Conservation (phyloP, 108 stramenopile species). For the Cyclotella kingstonii region DNA sequence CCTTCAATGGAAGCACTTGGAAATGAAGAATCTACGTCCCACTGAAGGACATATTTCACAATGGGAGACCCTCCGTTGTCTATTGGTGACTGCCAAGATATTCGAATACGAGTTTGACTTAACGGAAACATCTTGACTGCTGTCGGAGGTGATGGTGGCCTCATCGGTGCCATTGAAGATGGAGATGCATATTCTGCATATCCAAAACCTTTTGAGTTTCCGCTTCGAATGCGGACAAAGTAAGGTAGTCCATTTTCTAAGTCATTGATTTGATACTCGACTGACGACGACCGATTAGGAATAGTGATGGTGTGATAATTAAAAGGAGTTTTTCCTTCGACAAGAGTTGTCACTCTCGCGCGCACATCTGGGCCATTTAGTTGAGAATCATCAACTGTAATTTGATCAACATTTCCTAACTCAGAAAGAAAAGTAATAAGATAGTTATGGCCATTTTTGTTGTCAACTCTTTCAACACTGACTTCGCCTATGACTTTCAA, state of each 20-base stretch:
- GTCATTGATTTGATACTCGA: constrained; percentile 38
- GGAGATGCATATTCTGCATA: constrained; percentile 28
- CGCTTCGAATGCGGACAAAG: constrained; percentile 46
- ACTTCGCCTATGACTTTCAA: constrained; percentile 65
- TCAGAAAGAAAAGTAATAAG: constrained; percentile 71
- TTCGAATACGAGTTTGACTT: constrained; percentile 59
- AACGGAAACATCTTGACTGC: constrained; percentile 55
- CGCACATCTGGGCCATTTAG: constrained; percentile 70
- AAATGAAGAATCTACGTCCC: constrained; percentile 54
- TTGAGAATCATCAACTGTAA: constrained; percentile 59
- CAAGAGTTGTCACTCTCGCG: constrained; percentile 54
- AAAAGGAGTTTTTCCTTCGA: constrained; percentile 49
- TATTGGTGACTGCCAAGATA: constrained; percentile 58
- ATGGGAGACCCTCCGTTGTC: constrained; percentile 66
- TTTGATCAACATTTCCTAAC: constrained; percentile 37
- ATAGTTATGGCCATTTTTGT: constrained; percentile 86
- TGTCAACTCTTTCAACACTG: constrained; percentile 53
- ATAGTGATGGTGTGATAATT: constrained; percentile 37
- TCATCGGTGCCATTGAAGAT: constrained; percentile 53
- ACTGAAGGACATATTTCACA: constrained; percentile 65
- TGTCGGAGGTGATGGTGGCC: constrained; percentile 47
- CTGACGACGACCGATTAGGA: background rate
- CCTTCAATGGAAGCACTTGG: constrained; percentile 36
- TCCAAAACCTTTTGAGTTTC: constrained; percentile 66
- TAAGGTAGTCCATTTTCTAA: constrained; percentile 52